Base-by-base conservation (phyloP, 192 early-diverging fungal genomes). In the Coemansia sp. region DNA sequence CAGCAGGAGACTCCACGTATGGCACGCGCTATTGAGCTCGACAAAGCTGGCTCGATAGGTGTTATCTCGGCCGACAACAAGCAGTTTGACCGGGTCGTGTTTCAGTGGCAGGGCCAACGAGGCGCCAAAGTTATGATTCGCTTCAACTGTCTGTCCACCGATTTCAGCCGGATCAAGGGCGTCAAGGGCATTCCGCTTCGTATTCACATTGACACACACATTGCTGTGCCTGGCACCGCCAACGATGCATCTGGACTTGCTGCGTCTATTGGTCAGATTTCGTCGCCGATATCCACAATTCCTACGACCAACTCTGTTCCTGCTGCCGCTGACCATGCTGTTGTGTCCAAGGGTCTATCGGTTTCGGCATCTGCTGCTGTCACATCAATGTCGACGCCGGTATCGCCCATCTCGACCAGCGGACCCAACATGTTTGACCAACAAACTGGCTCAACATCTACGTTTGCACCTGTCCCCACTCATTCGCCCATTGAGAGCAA, bases 91-190 rank as follows among this genome's bases (percentile, higher is more conserved):
- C 82, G 87, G 11, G 84, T 89, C 22, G 68, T 85, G 12, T 88
- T 92, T 73, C 81, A 84, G 43, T 92, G 90, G 90, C 84, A 86
- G 43, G 88, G 88, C 3, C 80, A 81, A 24, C 74, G 75, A 22
- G 84, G 85, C 4, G 87, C 88, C 52, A 87, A 86, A 39, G 65
- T 92, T 18, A 79, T 84, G 69, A 60, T 92, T 35, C 82, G 84
- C 43, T 92, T 90, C 64, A 89, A 88, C 66, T 90, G 88, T 66
- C 71, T 92, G 19, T 92, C 90, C 2, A 92, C 90, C 0, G 90
- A 92, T 58, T 92, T 92, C 69, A 89, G 87, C 47, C 68, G 87
- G n/a, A 87, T 92, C 66, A 92, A 92, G 74, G 90, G 88, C 37
- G 88, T 90, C 48, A 92, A 90, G 65, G 90, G 90, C 5, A 88